Evolutionary conservation across 768 basidiomycete species (phyloP), one percentile per base, ranked within the genome.

Genomic region (Pleurotus giganteus): DNA sequence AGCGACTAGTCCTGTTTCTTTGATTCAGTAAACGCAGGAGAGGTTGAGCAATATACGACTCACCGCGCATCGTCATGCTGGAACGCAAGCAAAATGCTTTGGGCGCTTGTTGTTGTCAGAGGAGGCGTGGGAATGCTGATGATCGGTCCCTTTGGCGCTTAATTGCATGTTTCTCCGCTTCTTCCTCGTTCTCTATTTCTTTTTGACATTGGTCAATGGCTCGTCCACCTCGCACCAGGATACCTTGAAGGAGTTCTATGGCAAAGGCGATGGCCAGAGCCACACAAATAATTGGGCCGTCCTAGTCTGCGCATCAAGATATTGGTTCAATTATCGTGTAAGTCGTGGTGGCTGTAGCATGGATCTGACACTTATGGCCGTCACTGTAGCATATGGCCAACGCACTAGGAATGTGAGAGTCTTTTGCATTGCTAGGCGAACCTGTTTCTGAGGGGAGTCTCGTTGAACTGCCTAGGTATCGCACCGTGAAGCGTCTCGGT

Each of bases 211-310:
- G 71, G 56, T 65, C 60, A 68, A 63, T 65, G 65, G 63, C 21
- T 56, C 60, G 47, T 60, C 60, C 28, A 70, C 68, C 13, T 61
- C 59, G 12, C 70, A 75, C 31, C 74, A 75, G 54, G 69, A 74
- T 27, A 65, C 69, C 26, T 73, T 77, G 27, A 65, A 68, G 31
- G 69, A 77, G 29, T 83, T 84, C 66, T 81, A 75, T 69, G 70
- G 63, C 17, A 65, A 63, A 3, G 58, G 58, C 29, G 66, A 58
- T 28, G 61, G 61, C 6, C 77, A 77, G 13, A 67, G 67, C 27
- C 94, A 97, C 66, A 97, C 96, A 4, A 99, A 98, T 66, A 98
- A 98, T 68, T 99, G 97, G 97, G 97, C 97, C 1, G 95, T 99
- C 4, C 76, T 98, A 31, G 95, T 98, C 3, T 95, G 91, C 63